Base-by-base conservation (phyloP, 352 stramenopile species). In the Phytophthora citrophthora region DNA sequence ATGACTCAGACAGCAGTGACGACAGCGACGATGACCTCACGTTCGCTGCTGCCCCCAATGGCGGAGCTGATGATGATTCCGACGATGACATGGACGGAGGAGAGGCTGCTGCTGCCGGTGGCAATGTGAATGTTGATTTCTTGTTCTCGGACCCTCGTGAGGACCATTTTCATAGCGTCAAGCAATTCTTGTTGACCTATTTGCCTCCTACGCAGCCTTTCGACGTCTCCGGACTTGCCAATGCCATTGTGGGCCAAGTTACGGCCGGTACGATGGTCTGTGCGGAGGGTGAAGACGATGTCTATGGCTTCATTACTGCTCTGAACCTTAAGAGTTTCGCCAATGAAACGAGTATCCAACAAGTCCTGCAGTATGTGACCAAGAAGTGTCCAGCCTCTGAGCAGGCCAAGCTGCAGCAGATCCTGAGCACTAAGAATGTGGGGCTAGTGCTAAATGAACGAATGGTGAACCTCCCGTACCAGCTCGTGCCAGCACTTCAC, bases 391-490 rank as follows among this genome's bases (percentile, higher is more conserved):
- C 88, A 8, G 56, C 55, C 9, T 55, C 61, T 9, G 70, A 89
- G 9, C 65, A 75, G 36, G 40, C 68, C 32, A 78, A 75, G 9
- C 75, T 95, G 47, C 70, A 92, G 67, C 55, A 83, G 53, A 81
- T 95, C 34, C 64, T 95, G 24, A 69, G 31, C 44, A 72, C 67
- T 27, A 88, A 88, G 46, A 74, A 67, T 3, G 85, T 94, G 12
- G 88, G 73, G 0, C 72, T 96, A 27, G 68, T 96, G 20, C 34
- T 96, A 40, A 94, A 93, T 57, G 82, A 93, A 54, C 86, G 88
- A 59, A 93, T 96, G 80, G 81, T 94, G 39, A 96, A 96, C 66
- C 68, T 94, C 43, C 88, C 88, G 32, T 94, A 96, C 58, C 88
- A 96, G 45, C 64, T 96, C 12, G 83, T 96, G 45, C 86, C 88